Evolutionary conservation across 2,329 filamentous ascomycete species (phyloP), one percentile per base, ranked within the genome.

Genomic region (Botrytis porri): DNA sequence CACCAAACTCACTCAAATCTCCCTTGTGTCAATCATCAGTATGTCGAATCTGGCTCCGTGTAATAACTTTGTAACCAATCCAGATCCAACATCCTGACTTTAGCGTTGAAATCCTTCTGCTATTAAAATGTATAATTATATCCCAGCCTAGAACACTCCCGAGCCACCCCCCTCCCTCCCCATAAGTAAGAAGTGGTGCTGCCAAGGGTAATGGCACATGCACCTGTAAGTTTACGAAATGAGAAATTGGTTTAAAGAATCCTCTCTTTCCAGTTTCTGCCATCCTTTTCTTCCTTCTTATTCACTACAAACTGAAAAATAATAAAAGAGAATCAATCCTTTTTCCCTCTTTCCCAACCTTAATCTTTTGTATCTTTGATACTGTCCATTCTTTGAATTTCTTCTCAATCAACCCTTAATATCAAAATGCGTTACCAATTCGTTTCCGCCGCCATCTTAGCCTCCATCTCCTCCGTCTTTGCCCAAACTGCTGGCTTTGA

Each of bases 401-500:
- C 54, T 39, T n/a, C 29, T 20, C 54, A 57, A 57, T 29, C 63
- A 64, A 54, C 61, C 69, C 64, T 62, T 61, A 35, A 60, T 39
- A 63, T 76, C 75, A 78, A 65, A n/a, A 80, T 80, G 79, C 78
- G 73, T 74, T 79, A 74, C 75, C 76, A 77, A 43, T 77, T 74
- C 73, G 63, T 79, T 63, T 75, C 77, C 48, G 75, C 76, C 59
- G 77, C 78, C 74, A 41, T 79, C 48, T 67, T 78, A 73, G 78
- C 78, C 16, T 73, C 78, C 73, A 70, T 75, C 22, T 76, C 79
- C 18, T 74, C 76, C 45, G 79, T 74, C 76, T 75, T 88, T 74
- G 88, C 88, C 73, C 87, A 88, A 82, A 86, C 85, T 66, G 73
- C 82, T n/a, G 85, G 85, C 79, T 91, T 90, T 82, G 84, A 89